These are phyloP conservation scores for Claviceps spartinae DNA, from an alignment of 2,329 filamentous ascomycete genomes.

Conservation along the genomic window DNA sequence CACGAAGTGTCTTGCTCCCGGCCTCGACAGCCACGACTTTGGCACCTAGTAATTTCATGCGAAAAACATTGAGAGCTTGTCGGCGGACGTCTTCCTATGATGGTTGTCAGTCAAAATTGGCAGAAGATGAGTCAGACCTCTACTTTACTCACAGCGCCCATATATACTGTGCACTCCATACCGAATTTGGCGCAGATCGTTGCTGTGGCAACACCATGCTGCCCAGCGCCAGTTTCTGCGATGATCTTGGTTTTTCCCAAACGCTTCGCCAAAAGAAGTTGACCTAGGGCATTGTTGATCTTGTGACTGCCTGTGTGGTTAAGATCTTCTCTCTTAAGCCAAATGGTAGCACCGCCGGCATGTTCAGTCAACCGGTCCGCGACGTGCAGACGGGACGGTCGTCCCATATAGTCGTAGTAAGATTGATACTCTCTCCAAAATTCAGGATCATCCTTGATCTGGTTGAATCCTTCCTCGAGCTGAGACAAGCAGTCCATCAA, in stretches of 20 bases:
- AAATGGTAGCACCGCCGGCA: constrained; percentile 88
- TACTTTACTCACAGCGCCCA: constrained; percentile 55
- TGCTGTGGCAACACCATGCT: constrained; percentile 94
- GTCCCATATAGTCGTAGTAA: constrained; percentile 95
- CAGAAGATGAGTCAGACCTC: neutral
- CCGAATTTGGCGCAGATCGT: constrained; percentile 97
- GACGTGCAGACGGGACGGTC: constrained; percentile 80
- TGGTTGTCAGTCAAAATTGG: constrained; percentile 11
- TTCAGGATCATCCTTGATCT: constrained; percentile 69
- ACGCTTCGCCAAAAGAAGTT: constrained; percentile 72
- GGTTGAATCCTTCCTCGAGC: constrained; percentile 81
- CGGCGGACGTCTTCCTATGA: constrained; percentile 73
- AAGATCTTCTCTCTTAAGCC: constrained; percentile 92
- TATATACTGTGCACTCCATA: constrained; percentile 96
- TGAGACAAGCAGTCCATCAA: constrained; percentile 93
- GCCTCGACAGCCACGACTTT: constrained; percentile 87
- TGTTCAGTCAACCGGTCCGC: constrained; percentile 79
- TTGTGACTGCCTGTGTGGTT: constrained; percentile 98
- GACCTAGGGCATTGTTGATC: constrained; percentile 96
- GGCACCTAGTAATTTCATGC: constrained; percentile 90
- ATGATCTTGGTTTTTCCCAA: constrained; percentile 96
- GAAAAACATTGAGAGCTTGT: constrained; percentile 95
- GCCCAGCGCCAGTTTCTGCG: constrained; percentile 91
- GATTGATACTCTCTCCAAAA: constrained; percentile 97
- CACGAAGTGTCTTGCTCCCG: constrained; percentile 68